Conservation (phyloP, 2,329 filamentous ascomycete species). For the Fusarium cyanostomum region DNA sequence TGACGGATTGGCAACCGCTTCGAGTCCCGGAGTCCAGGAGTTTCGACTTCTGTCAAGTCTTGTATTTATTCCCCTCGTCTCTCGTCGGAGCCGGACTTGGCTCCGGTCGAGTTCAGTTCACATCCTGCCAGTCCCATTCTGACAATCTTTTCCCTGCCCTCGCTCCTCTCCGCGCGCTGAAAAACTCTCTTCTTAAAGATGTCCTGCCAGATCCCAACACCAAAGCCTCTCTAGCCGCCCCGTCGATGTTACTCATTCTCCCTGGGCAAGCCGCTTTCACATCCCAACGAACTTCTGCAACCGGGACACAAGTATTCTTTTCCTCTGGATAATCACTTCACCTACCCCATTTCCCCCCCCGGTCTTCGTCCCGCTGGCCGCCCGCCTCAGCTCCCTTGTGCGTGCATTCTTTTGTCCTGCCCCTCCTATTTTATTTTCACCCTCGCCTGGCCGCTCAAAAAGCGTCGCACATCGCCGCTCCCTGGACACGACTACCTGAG, state of each 20-base stretch:
- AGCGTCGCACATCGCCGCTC: conserved; percentile 21
- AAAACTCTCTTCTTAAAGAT: conserved; percentile 41
- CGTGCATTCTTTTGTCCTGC: conserved; percentile 30
- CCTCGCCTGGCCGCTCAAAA: conserved; percentile 23
- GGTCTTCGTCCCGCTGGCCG: conserved; percentile 21
- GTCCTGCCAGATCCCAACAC: conserved; percentile 31
- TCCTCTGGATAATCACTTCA: conserved; percentile 26
- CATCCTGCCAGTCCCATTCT: conserved; percentile 44
- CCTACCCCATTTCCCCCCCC: conserved; percentile 34
- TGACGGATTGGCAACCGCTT: conserved; percentile 35
- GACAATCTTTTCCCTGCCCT: conserved; percentile 44
- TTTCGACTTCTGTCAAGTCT: conserved; percentile 35
- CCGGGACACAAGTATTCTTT: conserved; percentile 14
- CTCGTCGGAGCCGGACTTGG: conserved; percentile 45
- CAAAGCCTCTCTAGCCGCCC: conserved; percentile 34
- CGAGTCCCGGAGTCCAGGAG: conserved; percentile 31
- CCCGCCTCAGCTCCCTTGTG: conserved; percentile 29
- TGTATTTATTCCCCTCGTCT: conserved; percentile 41
- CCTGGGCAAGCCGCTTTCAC: conserved; percentile 23
- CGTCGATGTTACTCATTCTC: conserved; percentile 26
- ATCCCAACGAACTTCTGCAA: conserved; percentile 22
- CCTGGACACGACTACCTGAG: conserved; percentile 15
- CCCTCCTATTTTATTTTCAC: conserved; percentile 34
- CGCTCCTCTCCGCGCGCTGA: conserved; percentile 34
- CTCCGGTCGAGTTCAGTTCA: conserved; percentile 45